Conservation (phyloP, 768 basidiomycete genomes). For the Lentinula raphanica region DNA sequence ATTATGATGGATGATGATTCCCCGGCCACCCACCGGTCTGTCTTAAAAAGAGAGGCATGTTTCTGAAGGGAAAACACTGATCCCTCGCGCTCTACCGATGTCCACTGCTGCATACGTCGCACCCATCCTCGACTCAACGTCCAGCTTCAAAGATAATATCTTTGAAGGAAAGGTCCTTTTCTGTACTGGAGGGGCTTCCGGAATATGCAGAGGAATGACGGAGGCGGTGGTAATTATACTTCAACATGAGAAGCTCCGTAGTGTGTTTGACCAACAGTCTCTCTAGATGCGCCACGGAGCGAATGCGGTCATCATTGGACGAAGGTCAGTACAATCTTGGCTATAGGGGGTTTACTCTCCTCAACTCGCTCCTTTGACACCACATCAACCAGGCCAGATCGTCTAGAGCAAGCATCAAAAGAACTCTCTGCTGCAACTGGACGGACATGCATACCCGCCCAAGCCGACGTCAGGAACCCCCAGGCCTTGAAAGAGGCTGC, state of each 20-base stretch:
- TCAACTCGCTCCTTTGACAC: too few relatives aligned
- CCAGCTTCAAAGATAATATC: constrained; percentile 71
- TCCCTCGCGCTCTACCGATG: constrained; percentile 34
- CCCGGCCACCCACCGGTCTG: too few relatives aligned
- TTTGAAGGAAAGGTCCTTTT: constrained; percentile 90
- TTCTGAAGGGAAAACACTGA: too few relatives aligned
- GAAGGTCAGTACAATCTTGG: too few relatives aligned
- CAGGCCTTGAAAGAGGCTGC: constrained; percentile 72
- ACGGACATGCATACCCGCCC: constrained; percentile 58
- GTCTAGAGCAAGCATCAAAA: constrained; percentile 64
- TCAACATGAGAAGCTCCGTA: too few relatives aligned
- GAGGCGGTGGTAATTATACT: constrained; percentile 63
- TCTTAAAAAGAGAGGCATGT: not conserved
- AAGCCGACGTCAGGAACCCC: constrained; percentile 82
- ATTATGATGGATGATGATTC: too few relatives aligned
- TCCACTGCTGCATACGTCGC: constrained; percentile 35
- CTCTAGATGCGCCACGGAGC: constrained; percentile 79
- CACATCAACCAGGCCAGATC: constrained; percentile 73
- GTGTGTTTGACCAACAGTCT: not conserved
- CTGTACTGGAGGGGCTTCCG: constrained; percentile 89
- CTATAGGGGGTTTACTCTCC: too few relatives aligned
- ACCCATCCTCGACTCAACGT: constrained; percentile 48
- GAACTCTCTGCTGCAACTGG: constrained; percentile 72
- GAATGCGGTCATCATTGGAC: constrained; percentile 73
- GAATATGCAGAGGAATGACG: constrained; percentile 88